phyloP scores from a whole-genome alignment of 2,329 filamentous ascomycete genomes.

The Massarina eburnea region DNA sequence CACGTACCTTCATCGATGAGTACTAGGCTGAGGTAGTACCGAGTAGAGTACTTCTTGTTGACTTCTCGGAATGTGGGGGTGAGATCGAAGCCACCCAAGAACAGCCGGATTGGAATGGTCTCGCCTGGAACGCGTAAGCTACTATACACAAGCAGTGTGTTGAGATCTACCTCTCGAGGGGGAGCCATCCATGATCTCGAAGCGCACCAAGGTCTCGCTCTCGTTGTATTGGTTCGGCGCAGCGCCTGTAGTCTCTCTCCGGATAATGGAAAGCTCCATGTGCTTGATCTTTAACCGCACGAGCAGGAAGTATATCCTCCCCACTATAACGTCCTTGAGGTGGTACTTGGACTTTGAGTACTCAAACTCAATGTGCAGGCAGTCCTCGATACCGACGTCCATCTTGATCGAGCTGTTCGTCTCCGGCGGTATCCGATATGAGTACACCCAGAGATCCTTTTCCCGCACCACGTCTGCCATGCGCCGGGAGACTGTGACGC shows the following conservation, averaged over 20 bases:
- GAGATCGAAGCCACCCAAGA: conserved; percentile 95
- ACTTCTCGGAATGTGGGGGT: conserved; percentile 98
- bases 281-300: conserved; percentile 99
- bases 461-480: conserved; percentile 98
- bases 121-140: conserved; percentile 56
- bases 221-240: conserved; percentile 99
- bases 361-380: conserved; percentile 98
- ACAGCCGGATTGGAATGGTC: conserved; percentile 94
- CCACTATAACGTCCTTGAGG: conserved; percentile 97
- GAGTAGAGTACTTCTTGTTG: conserved; percentile 99
- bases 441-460: conserved; percentile 99
- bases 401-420: conserved; percentile 99
- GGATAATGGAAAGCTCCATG: conserved; percentile 98
- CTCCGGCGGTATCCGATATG: conserved; percentile 95
- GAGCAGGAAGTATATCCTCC: conserved; percentile 95
- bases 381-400: conserved; percentile 99
- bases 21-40: conserved; percentile 95
- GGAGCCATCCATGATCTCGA: conserved; percentile 99
- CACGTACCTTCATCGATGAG: conserved; percentile 84
- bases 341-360: conserved; percentile 99
- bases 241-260: conserved; percentile 92
- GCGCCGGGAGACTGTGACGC: conserved; percentile 91
- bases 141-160: not conserved
- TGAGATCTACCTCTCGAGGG: conserved; percentile 77
- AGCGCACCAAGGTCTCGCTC: conserved; percentile 95